Base-by-base conservation (phyloP, 345 rosid species). In the Trapa bicornis region DNA sequence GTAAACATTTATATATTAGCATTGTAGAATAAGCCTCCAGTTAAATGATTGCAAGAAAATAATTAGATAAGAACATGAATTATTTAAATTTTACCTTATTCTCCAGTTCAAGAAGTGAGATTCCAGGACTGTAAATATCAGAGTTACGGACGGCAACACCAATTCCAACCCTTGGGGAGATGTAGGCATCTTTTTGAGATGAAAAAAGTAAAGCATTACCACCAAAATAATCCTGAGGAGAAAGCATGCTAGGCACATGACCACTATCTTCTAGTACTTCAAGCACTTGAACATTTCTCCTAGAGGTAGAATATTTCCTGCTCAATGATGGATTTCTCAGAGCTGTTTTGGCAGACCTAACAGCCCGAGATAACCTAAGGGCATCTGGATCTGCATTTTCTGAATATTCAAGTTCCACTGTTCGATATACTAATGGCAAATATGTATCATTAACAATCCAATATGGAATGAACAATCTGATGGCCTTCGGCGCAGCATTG, bases 31-130 rank as follows among this genome's bases (percentile, higher is more conserved):
- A 7, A 47, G 58, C 70, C 13, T 47, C 38, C 56, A 57, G 67
- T 69, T 47, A 69, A 70, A 57, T 45, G 43, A 41, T 58, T 36
- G 47, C 47, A 67, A 65, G 68, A 61, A 65, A 36, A 62, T 2
- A 43, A 65, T 47, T 3, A 43, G 11, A 64, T 17, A 65, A 43
- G 42, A 63, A 29, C 54, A 63, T 17, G 16, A 22, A 33, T 38
- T 58, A 43, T 11, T 41, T 41, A 8, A 33, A 64, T 74, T 58
- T 76, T 61, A 94, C 99, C 97, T 94, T 91, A 77, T 94, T 91
- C 83, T 94, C 99, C 72, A 94, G 85, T 75, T 91, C 97, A 72
- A 87, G 86, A 69, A 94, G 96, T 78, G 99, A 86, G 77, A 94
- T 85, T 72, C 99, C 99, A 63, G 95, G 86, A 81, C 97, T 78